These are phyloP conservation scores for Eleusine indica DNA, from an alignment of 176 grass and related monocot genomes.

Conservation along the genomic window DNA sequence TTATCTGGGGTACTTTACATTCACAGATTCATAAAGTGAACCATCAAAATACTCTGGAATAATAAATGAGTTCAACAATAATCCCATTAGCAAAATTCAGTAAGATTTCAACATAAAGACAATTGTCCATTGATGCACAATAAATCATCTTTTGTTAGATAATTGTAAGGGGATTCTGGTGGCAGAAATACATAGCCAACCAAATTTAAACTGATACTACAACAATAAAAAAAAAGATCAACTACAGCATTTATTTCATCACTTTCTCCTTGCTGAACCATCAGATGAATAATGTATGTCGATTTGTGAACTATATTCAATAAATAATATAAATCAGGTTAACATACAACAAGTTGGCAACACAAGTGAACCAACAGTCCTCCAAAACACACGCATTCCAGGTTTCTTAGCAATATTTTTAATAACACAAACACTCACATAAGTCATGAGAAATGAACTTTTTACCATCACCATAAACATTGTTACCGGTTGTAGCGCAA, in stretches of 20 bases:
- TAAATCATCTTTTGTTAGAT: not conserved
- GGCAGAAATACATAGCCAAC: conserved; percentile 16
- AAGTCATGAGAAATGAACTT: conserved; percentile 24
- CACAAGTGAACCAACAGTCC: conserved; percentile 27
- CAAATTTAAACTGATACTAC: conserved; percentile 10
- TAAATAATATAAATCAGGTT: conserved; percentile 33
- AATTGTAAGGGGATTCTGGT: not conserved
- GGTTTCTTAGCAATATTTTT: conserved; percentile 13
- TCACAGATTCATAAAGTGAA: not conserved
- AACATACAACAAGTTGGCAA: conserved; percentile 46
- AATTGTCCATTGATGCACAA: not conserved
- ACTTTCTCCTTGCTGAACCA: not conserved
- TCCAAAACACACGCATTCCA: not conserved
- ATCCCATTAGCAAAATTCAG: not conserved
- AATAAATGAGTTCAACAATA: not conserved
- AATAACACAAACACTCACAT: not conserved
- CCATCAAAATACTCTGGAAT: conserved; percentile 2
- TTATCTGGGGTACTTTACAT: not conserved
- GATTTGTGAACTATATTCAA: conserved; percentile 52
- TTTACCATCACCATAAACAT: conserved; percentile 32
- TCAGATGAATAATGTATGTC: conserved; percentile 31
- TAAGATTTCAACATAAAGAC: not conserved
- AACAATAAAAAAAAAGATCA: not conserved
- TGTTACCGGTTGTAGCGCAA: not conserved
- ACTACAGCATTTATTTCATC: not conserved